phyloP scores from a whole-genome alignment of 176 grass and related monocot genomes.

The Puya raimondii region DNA sequence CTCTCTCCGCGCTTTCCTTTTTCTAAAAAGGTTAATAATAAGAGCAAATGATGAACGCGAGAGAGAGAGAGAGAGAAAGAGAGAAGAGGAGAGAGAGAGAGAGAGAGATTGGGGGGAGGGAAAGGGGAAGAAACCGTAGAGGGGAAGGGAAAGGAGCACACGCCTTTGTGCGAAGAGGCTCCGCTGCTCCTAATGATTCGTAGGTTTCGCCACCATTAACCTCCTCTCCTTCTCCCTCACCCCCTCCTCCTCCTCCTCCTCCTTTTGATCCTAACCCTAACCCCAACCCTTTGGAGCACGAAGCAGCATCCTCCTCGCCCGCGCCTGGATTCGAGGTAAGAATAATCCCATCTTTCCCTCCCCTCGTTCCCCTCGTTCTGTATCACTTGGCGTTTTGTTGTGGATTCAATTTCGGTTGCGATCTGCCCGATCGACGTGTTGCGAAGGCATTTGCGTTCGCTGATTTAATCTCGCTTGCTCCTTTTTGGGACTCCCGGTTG shows the following conservation, averaged over 20 bases:
- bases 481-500: background rate
- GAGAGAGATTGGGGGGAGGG: background rate
- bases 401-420: background rate
- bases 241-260: background rate
- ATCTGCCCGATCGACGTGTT: background rate
- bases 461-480: background rate
- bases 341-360: background rate
- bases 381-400: too few species aligned
- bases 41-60: background rate
- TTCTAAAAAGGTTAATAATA: background rate
- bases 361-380: background rate
- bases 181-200: too few species aligned
- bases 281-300: background rate
- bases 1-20: background rate
- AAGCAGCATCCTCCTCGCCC: background rate
- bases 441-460: too few species aligned
- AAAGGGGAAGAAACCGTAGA: background rate
- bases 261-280: background rate
- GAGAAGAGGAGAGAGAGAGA: background rate
- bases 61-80: background rate
- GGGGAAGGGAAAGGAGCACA: background rate
- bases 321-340: background rate
- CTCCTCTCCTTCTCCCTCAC: background rate
- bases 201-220: background rate
- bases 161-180: too few species aligned